Evolutionary conservation across 2,329 filamentous ascomycete genomes (phyloP), one percentile per base, ranked within the genome.

Genomic region (Conoideocrella luteorostrata): DNA sequence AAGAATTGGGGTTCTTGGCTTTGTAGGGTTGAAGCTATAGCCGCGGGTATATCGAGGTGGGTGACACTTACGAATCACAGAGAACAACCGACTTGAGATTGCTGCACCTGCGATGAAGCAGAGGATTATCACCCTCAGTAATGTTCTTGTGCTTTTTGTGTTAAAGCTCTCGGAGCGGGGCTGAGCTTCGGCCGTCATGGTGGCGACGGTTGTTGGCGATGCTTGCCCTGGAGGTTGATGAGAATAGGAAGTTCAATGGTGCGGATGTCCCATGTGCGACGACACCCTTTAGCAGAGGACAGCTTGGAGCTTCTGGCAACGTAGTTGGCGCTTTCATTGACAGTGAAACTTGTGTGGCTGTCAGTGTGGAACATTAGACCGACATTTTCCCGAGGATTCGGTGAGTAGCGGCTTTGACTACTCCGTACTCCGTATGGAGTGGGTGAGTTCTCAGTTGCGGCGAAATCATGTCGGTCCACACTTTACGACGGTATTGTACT

Each of bases 1-100:
- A 15, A 2, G 7, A 18, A 37, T 21, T 7, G 26, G 9, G 4
- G 11, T 32, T 1, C 15, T 29, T 23, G 28, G 15, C 36, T 39
- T 9, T 28, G 13, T 18, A 23, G 26, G n/a, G 40, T 12, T 11
- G 21, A 35, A 34, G 23, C 23, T 17, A 44, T 33, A 36, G 28
- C 47, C n/a, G 22, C 17, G n/a, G n/a, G 30, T 24, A 22, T 37
- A 17, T 24, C 26, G 26, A 41, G 11, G 40, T 44, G 38, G 45
- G 47, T 39, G 43, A 45, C 47, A 78, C 86, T 64, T 80, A 91
- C 93, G 86, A 69, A 98, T 97, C 54, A 98, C 93, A 60, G 89
- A 96, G 77, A 98, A 98, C 55, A 98, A 76, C 68, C 93, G 88
- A 68, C 90, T 95, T 54, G 90, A 81, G 61, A 97, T 80, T 54